Evolutionary conservation across 805 yeast genomes (phyloP).

Genomic region (Candida schatavii): DNA sequence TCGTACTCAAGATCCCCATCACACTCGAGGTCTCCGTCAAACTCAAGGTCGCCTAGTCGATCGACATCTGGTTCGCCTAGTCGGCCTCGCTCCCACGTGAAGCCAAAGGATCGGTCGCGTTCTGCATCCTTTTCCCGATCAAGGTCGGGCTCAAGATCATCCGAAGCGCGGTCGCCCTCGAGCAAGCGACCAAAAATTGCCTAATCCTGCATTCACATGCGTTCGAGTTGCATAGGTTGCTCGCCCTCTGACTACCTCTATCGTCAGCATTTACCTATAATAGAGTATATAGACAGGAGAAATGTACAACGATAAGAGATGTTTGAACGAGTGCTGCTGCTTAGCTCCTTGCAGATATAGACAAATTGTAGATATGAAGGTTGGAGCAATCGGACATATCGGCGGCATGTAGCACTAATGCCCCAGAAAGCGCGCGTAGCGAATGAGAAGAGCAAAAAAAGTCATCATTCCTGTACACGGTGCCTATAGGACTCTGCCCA

Average conservation of each 20-base stretch:
- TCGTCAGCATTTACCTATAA: too few relatives aligned
- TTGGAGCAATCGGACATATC: not conserved
- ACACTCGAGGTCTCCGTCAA: slow-evolving; percentile 1
- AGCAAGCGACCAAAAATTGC: too few relatives aligned
- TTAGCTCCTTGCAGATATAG: too few relatives aligned
- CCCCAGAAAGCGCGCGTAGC: not conserved
- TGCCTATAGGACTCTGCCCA: not conserved
- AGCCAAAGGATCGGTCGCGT: not conserved
- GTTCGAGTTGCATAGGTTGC: too few relatives aligned
- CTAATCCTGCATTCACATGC: too few relatives aligned
- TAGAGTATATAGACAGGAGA: too few relatives aligned
- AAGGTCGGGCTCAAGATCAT: not conserved
- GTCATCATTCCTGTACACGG: not conserved
- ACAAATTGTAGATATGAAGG: too few relatives aligned
- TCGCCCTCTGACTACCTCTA: too few relatives aligned
- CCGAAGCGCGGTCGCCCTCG: too few relatives aligned
- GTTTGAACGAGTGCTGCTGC: too few relatives aligned
- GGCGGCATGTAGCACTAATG: not conserved
- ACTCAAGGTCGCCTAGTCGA: slow-evolving; percentile 4
- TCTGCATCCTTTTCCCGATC: not conserved
- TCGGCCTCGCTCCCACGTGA: not conserved
- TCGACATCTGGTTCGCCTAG: not conserved
- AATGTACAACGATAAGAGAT: too few relatives aligned
- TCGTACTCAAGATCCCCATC: slow-evolving; percentile 2
- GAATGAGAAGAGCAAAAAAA: slow-evolving; percentile 2